Evolutionary conservation across 345 rosid species (phyloP).

Genomic region (Brassica incana): DNA sequence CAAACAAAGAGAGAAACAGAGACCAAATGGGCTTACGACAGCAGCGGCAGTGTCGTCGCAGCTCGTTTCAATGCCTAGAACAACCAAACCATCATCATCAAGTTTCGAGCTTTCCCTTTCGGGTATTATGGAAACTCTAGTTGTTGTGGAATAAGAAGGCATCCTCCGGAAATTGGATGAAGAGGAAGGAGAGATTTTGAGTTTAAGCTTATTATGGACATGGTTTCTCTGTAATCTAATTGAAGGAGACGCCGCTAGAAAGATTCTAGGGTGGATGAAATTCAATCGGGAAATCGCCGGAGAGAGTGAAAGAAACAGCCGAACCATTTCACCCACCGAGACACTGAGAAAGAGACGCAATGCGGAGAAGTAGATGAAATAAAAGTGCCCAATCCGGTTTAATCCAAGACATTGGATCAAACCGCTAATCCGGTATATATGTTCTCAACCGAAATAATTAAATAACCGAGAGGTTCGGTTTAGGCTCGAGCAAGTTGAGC

Average conservation of each 20-base stretch:
- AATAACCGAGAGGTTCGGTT: neutral
- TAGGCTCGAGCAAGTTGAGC: no score
- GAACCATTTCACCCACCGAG: conserved; percentile 31
- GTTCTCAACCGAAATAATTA: neutral
- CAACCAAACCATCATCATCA: conserved; percentile 55
- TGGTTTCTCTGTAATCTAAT: conserved; percentile 15
- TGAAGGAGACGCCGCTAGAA: neutral
- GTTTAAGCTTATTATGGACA: neutral
- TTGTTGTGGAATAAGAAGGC: neutral
- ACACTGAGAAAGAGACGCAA: neutral
- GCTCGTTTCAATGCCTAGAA: conserved; percentile 94
- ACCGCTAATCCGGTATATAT: neutral
- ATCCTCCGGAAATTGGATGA: neutral
- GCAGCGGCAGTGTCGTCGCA: conserved; percentile 99
- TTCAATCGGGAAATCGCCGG: conserved; percentile 32
- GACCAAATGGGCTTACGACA: conserved; percentile 49
- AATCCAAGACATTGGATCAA: neutral
- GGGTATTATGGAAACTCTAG: neutral
- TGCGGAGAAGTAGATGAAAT: conserved; percentile 11
- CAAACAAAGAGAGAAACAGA: neutral
- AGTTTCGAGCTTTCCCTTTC: neutral
- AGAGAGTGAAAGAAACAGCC: conserved; percentile 25
- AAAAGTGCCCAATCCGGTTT: conserved; percentile 14
- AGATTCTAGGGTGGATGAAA: neutral
- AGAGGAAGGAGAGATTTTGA: conserved; percentile 18